A percentile compares a stretch with the other conserved stretches of the same genome.
Evolutionary conservation across 1,284 basidiomycete genomes (phyloP).

Genomic region (Ceratobasidium sp.): DNA sequence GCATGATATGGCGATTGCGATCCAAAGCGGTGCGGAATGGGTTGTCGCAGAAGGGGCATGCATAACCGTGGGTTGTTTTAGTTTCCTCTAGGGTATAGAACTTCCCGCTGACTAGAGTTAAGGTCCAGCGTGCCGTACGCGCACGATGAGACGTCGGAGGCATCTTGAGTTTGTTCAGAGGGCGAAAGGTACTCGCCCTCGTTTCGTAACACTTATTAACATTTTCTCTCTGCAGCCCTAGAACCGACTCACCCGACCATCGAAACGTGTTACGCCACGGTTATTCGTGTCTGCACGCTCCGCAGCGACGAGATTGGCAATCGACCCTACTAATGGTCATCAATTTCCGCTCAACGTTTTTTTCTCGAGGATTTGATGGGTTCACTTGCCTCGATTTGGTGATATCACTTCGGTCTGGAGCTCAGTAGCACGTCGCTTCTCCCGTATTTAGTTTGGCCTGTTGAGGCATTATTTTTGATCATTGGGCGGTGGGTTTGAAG

Average conservation of each 20-base stretch:
- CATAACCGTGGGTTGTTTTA: not conserved
- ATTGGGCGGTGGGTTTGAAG: not conserved
- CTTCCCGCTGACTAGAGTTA: not conserved
- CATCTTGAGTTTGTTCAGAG: not conserved
- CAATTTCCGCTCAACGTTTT: not conserved
- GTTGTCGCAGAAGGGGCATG: slow-evolving; percentile 1
- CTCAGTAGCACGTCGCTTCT: not conserved
- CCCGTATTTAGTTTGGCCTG: not conserved
- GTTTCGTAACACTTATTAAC: not conserved
- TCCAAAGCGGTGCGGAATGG: not conserved
- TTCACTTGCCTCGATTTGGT: not conserved
- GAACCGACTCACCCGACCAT: not conserved
- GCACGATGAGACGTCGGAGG: not conserved
- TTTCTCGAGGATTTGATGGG: not conserved
- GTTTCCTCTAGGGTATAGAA: not conserved
- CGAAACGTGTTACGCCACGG: not conserved
- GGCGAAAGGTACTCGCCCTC: not conserved
- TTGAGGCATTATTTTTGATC: not conserved
- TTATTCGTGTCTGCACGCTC: too few relatives aligned
- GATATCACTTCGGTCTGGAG: not conserved
- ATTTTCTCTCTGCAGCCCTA: not conserved
- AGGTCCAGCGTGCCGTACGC: slow-evolving; percentile 1
- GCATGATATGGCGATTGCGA: slow-evolving; percentile 18
- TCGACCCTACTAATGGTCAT: not conserved
- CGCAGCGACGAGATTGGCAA: not conserved